Evolutionary conservation across 129 eudicot genomes (phyloP).

Genomic region (Escallonia herrerae): DNA sequence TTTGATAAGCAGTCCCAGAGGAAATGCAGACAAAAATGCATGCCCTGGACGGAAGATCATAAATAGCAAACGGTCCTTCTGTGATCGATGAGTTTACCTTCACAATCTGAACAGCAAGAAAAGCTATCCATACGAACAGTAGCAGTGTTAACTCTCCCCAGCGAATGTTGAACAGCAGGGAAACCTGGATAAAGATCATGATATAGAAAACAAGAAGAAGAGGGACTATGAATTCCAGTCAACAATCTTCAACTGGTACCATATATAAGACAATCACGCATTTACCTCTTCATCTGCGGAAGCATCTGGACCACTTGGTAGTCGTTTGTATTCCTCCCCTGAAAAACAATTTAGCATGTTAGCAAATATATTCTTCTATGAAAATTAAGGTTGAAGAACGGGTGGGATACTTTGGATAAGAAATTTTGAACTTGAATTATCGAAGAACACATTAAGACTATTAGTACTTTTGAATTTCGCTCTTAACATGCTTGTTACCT

Average conservation of each 20-base stretch:
- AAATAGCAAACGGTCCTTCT: too few relatives aligned
- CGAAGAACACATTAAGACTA: too few relatives aligned
- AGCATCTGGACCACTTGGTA: conserved; percentile 9
- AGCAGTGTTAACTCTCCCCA: conserved; percentile 18
- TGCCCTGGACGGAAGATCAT: too few relatives aligned
- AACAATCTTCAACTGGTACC: background rate
- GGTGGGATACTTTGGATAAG: too few relatives aligned
- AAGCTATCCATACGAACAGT: conserved; percentile 24
- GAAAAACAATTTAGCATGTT: background rate
- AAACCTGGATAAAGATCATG: conserved; percentile 10
- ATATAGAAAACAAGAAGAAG: background rate
- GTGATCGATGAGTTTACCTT: conserved; percentile 16
- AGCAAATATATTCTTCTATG: too few relatives aligned
- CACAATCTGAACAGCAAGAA: conserved; percentile 22
- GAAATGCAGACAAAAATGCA: too few relatives aligned
- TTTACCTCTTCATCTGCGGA: background rate
- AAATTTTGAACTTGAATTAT: too few relatives aligned
- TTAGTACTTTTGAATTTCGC: too few relatives aligned
- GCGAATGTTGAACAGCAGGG: conserved; percentile 17
- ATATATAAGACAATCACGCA: background rate
- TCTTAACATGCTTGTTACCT: too few relatives aligned
- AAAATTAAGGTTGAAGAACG: too few relatives aligned
- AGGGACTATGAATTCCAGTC: too few relatives aligned
- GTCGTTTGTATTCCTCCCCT: conserved; percentile 11
- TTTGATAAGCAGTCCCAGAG: too few relatives aligned